Percentiles rank a stretch among this genome's conserved stretches.
Conservation (phyloP, 331 rosid species). For the Quercus lobata region DNA sequence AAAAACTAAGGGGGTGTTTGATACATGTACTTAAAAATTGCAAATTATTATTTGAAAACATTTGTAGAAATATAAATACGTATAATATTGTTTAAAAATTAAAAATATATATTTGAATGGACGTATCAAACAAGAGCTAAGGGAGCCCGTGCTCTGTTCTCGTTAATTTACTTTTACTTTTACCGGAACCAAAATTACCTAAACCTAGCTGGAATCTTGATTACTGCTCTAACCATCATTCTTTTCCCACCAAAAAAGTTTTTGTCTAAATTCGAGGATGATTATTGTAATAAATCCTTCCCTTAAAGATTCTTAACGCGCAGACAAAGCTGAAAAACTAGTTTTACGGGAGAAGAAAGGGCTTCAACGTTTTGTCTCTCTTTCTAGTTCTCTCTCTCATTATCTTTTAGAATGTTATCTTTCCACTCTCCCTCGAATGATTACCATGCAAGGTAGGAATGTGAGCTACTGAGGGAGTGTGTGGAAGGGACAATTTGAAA, state of each 20-base stretch:
- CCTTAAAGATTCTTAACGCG: slow-evolving; percentile 64
- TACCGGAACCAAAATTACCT: no score
- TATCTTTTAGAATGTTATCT: slow-evolving; percentile 3
- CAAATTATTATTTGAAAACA: no score
- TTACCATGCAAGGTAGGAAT: slow-evolving; percentile 58
- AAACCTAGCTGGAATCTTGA: background rate
- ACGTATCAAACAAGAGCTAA: accelerated
- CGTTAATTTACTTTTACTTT: no score
- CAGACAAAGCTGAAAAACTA: slow-evolving; percentile 5
- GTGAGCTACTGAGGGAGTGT: slow-evolving; percentile 30
- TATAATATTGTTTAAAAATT: no score
- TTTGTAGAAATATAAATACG: no score
- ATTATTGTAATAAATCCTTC: slow-evolving; percentile 20
- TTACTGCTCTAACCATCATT: slow-evolving; percentile 5
- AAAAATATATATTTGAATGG: accelerated
- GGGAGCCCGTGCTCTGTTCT: no score
- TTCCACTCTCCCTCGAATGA: slow-evolving; percentile 30
- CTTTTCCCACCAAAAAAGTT: slow-evolving; percentile 24
- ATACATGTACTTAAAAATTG: accelerated
- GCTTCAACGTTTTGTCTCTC: slow-evolving; percentile 9
- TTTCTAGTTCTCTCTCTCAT: background rate
- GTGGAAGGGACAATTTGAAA: slow-evolving; percentile 34
- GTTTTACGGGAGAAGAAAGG: slow-evolving; percentile 9
- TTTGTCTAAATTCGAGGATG: background rate
- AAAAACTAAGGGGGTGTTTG: no score